Evolutionary conservation across 129 eudicot species (phyloP).

Genomic region (Arctium minus): DNA sequence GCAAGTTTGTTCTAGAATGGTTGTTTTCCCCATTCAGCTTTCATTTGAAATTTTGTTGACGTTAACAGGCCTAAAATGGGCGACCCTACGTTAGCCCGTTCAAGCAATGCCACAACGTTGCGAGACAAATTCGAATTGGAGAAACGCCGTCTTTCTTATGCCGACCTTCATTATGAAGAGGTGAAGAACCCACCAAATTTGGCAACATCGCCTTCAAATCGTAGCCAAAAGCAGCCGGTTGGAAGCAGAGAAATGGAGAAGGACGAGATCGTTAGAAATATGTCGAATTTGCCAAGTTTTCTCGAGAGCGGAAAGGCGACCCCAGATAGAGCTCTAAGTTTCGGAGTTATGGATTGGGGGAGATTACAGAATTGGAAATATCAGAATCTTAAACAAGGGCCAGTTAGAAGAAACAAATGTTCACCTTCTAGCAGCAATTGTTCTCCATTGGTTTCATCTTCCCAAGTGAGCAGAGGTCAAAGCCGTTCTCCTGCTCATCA

Average conservation of each 20-base stretch:
- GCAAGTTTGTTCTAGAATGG: not conserved
- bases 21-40: conserved; percentile 1
- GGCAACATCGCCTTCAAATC: conserved; percentile 30
- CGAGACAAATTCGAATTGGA: conserved; percentile 39
- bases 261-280: conserved; percentile 68
- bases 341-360: conserved; percentile 89
- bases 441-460: conserved; percentile 47
- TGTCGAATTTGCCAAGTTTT: conserved; percentile 77
- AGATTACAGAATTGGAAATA: conserved; percentile 69
- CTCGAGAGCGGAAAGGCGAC: conserved; percentile 53
- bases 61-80: conserved; percentile 22
- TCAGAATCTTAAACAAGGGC: conserved; percentile 24
- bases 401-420: conserved; percentile 15
- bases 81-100: conserved; percentile 19
- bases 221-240: conserved; percentile 14
- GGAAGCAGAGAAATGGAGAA: conserved; percentile 29
- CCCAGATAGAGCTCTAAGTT: conserved; percentile 54
- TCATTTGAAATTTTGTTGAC: not conserved
- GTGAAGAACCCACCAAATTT: conserved; percentile 29
- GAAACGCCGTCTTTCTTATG: conserved; percentile 34
- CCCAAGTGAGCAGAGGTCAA: conserved; percentile 39
- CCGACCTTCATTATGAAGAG: conserved; percentile 43
- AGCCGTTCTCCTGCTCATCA: conserved; percentile 36
- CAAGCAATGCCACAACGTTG: conserved; percentile 31
- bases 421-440: conserved; percentile 49